Percentiles rank a stretch among this genome's conserved stretches.
Conservation (phyloP, 1,139 yeast species). For the Keqinozyma sinolaborantium region DNA sequence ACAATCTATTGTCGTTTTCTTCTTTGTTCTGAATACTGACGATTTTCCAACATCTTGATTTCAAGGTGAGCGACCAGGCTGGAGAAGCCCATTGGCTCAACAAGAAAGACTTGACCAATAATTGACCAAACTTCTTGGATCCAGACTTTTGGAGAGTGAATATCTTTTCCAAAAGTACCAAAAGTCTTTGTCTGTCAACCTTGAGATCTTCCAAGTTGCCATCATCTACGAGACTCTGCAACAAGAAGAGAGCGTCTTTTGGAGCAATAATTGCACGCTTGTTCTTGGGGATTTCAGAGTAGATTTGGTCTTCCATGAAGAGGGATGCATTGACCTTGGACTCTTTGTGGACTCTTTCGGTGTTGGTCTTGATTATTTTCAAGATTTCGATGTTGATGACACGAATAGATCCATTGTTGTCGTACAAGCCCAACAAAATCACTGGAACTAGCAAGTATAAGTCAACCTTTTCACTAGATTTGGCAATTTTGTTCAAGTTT, state of each 20-base stretch:
- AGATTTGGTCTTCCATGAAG: slow-evolving; percentile 40
- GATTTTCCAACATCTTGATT: slow-evolving; percentile 31
- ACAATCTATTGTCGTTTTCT: slow-evolving; percentile 30
- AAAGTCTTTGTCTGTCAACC: slow-evolving; percentile 26
- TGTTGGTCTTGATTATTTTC: slow-evolving; percentile 14
- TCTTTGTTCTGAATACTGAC: slow-evolving; percentile 13
- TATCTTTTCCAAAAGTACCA: slow-evolving; percentile 21
- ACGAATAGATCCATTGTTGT: slow-evolving; percentile 26
- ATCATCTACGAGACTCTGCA: slow-evolving; percentile 32
- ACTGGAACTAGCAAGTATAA: slow-evolving; percentile 37
- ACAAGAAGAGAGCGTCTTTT: slow-evolving; percentile 53
- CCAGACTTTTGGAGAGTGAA: slow-evolving; percentile 27
- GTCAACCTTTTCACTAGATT: slow-evolving; percentile 12
- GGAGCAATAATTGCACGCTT: slow-evolving; percentile 57
- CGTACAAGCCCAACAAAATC: slow-evolving; percentile 32
- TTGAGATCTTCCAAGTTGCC: slow-evolving; percentile 23
- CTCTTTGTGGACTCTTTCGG: slow-evolving; percentile 17
- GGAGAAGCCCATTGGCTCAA: slow-evolving; percentile 41
- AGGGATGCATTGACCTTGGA: slow-evolving; percentile 21
- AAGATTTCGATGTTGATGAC: slow-evolving; percentile 22
- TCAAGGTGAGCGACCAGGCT: slow-evolving; percentile 29
- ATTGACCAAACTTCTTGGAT: slow-evolving; percentile 35
- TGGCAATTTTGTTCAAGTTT: slow-evolving; percentile 30
- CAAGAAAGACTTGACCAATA: slow-evolving; percentile 35
- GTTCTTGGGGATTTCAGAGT: slow-evolving; percentile 36